A percentile compares a stretch with the other conserved stretches of the same genome.
Conservation (phyloP, 768 basidiomycete species). For the Lactifluus echinatus region DNA sequence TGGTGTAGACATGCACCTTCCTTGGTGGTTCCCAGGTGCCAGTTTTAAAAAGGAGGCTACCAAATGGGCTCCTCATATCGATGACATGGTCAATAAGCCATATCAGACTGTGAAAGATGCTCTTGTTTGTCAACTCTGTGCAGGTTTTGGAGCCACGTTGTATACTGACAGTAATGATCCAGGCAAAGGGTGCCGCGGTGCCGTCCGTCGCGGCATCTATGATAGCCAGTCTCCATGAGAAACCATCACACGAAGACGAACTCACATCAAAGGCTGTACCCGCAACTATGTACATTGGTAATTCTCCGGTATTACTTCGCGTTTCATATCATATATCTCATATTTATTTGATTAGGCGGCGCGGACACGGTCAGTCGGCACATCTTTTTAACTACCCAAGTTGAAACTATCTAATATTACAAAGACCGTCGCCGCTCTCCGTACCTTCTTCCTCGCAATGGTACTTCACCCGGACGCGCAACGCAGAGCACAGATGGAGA, state of each 20-base stretch:
- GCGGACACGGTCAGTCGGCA: slow-evolving; percentile 16
- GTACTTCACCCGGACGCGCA: slow-evolving; percentile 24
- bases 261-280: slow-evolving; percentile 14
- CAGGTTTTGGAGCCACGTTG: neutral
- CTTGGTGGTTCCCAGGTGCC: slow-evolving; percentile 25
- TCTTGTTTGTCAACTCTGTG: neutral
- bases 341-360: slow-evolving; percentile 1
- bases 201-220: slow-evolving; percentile 15
- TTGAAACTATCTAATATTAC: neutral
- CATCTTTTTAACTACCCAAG: neutral
- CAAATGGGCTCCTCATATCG: slow-evolving; percentile 18
- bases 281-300: slow-evolving; percentile 15
- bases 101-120: slow-evolving; percentile 20
- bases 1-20: slow-evolving; percentile 20
- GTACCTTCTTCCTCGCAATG: slow-evolving; percentile 28
- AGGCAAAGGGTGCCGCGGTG: slow-evolving; percentile 5
- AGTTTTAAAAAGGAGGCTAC: slow-evolving; percentile 22
- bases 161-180: neutral
- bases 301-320: neutral
- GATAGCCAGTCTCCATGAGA: slow-evolving; percentile 7
- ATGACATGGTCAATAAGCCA: slow-evolving; percentile 22
- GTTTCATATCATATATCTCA: neutral
- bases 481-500: slow-evolving; percentile 23
- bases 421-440: slow-evolving; percentile 23
- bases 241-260: slow-evolving; percentile 8